Percentiles rank a stretch among this genome's conserved stretches.
These are phyloP conservation scores for Ceratocystiopsis brevicomis DNA, from an alignment of 2,329 filamentous ascomycete genomes.

Conservation along the genomic window DNA sequence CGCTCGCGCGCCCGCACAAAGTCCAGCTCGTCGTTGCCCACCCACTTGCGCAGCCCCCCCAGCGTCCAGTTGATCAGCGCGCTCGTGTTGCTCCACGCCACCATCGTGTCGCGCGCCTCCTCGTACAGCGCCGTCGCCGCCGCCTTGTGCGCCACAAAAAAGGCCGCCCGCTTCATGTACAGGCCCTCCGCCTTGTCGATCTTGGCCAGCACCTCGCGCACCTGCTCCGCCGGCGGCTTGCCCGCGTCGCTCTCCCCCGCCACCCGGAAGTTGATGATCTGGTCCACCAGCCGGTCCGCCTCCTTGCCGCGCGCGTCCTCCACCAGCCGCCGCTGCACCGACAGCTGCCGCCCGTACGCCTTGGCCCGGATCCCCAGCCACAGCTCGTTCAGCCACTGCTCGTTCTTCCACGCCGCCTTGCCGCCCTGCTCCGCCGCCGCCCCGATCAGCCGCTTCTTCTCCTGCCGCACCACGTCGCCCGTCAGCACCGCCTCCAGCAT, in stretches of 20 bases:
- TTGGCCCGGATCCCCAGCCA: constrained; percentile 81
- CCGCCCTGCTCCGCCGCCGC: constrained; percentile 40
- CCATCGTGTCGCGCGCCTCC: constrained; percentile 71
- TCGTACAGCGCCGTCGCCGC: constrained; percentile 60
- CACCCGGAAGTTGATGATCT: constrained; percentile 83
- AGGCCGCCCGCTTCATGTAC: constrained; percentile 61
- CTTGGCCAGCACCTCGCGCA: constrained; percentile 72
- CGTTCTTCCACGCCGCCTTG: constrained; percentile 51
- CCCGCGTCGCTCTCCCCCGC: constrained; percentile 84
- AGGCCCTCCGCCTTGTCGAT: constrained; percentile 76
- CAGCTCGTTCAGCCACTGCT: constrained; percentile 52
- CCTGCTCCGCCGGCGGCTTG: constrained; percentile 72
- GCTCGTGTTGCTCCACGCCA: constrained; percentile 94
- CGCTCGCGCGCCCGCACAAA: constrained; percentile 59
- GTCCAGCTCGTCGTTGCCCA: constrained; percentile 87
- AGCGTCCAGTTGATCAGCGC: constrained; percentile 91
- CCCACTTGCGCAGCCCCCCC: constrained; percentile 82
- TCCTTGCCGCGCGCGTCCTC: constrained; percentile 56
- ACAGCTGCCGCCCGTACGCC: constrained; percentile 63
- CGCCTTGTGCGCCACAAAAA: constrained; percentile 56
- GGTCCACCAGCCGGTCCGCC: constrained; percentile 60
- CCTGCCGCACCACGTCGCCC: constrained; percentile 90
- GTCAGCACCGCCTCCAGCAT: constrained; percentile 94
- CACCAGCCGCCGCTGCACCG: constrained; percentile 70
- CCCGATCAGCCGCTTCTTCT: constrained; percentile 88